These are phyloP conservation scores for Protea cynaroides DNA, from an alignment of 164 flowering plant genomes.

Conservation along the genomic window DNA sequence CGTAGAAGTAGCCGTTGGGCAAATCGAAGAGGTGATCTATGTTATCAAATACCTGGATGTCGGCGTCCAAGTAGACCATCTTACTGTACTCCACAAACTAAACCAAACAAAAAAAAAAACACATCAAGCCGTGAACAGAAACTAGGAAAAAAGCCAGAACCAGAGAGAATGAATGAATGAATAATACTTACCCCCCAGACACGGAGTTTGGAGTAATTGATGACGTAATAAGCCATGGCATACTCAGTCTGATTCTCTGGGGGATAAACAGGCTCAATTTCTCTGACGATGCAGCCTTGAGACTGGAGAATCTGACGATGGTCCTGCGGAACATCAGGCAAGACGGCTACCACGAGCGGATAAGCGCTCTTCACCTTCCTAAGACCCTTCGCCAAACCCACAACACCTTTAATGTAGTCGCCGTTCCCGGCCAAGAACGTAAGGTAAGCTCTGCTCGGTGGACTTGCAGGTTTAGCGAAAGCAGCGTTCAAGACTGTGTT, in stretches of 20 bases:
- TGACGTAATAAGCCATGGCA: neutral
- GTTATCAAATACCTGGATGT: neutral
- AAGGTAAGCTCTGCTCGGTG: neutral
- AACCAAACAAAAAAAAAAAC: too few species aligned
- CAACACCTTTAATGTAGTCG: neutral
- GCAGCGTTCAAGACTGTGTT: neutral
- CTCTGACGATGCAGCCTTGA: neutral
- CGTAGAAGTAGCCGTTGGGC: neutral
- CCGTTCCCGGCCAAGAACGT: neutral
- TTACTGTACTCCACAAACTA: neutral
- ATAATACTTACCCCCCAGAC: neutral
- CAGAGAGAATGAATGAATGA: neutral
- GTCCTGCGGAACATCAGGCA: neutral
- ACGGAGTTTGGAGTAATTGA: neutral
- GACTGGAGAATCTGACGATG: neutral
- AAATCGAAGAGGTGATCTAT: neutral
- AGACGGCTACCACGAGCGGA: neutral
- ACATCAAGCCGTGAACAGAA: too few species aligned
- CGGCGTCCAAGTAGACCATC: neutral
- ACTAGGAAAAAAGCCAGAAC: too few species aligned
- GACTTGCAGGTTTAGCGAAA: neutral
- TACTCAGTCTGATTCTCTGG: neutral
- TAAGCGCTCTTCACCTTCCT: neutral
- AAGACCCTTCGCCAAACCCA: neutral
- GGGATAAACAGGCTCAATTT: neutral